These are phyloP conservation scores for Starmera dryadoides DNA, from an alignment of 805 yeast genomes.

Conservation along the genomic window DNA sequence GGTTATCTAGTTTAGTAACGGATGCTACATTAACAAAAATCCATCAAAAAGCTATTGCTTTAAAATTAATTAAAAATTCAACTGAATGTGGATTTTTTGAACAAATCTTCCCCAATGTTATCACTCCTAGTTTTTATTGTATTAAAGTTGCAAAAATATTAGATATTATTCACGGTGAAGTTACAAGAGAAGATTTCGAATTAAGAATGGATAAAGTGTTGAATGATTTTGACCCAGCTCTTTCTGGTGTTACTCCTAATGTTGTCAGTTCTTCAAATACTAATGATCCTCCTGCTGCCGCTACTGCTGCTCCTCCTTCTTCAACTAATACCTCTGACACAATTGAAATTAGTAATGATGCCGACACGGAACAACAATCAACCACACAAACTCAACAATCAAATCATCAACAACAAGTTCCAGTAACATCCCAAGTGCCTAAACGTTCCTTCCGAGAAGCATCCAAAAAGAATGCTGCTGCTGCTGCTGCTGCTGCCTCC, in stretches of 20 bases:
- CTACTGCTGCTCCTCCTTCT: not conserved
- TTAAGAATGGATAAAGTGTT: slow-evolving; percentile 16
- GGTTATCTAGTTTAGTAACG: slow-evolving; percentile 14
- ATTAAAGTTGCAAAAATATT: slow-evolving; percentile 41
- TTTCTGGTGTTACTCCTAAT: slow-evolving; percentile 1
- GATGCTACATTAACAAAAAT: slow-evolving; percentile 11
- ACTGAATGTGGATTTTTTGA: slow-evolving; percentile 39
- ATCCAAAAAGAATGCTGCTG: slow-evolving; percentile 1
- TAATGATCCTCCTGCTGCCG: not conserved
- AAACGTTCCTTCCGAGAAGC: slow-evolving; percentile 3
- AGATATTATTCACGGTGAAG: slow-evolving; percentile 32
- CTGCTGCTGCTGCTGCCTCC: slow-evolving; percentile 2
- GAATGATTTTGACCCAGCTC: slow-evolving; percentile 4
- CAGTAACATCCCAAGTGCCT: slow-evolving; percentile 5
- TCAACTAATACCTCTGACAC: slow-evolving; percentile 2
- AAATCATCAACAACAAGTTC: not conserved
- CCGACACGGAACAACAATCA: slow-evolving; percentile 2
- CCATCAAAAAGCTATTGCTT: slow-evolving; percentile 27
- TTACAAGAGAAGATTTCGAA: slow-evolving; percentile 21
- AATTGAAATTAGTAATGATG: not conserved
- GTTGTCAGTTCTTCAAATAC: not conserved
- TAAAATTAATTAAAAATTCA: slow-evolving; percentile 33
- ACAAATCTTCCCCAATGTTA: slow-evolving; percentile 46
- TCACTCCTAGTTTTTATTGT: slow-evolving; percentile 50
- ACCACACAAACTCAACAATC: slow-evolving; percentile 1